Evolutionary conservation across 352 stramenopile genomes (phyloP).

Genomic region (Phytophthora lateralis): DNA sequence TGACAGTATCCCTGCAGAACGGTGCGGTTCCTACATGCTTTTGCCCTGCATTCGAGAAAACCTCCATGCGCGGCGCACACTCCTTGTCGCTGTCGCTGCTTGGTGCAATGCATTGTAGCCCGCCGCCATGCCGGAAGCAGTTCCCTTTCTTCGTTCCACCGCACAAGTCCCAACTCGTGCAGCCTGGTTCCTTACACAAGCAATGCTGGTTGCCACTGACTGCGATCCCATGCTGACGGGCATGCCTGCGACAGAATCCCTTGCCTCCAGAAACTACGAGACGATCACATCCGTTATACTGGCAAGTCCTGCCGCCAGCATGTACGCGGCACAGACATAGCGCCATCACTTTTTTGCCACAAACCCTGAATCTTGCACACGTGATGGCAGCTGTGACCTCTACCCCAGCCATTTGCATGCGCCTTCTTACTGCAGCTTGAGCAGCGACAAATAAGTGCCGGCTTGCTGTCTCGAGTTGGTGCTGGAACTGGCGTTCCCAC

Average conservation of each 20-base stretch:
- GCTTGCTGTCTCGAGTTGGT: neutral
- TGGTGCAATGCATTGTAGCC: constrained; percentile 1
- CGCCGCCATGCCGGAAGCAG: constrained; percentile 10
- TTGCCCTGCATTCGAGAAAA: neutral
- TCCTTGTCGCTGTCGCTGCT: neutral
- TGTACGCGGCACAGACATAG: constrained; percentile 5
- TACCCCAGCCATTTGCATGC: constrained; percentile 7
- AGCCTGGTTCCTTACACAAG: constrained; percentile 8
- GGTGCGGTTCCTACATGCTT: neutral
- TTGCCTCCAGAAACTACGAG: neutral
- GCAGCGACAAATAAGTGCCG: neutral
- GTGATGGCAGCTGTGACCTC: constrained; percentile 4
- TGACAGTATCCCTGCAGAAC: neutral
- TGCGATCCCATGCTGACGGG: neutral
- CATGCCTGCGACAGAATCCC: constrained; percentile 11
- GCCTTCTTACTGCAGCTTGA: constrained; percentile 2
- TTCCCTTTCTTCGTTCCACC: neutral
- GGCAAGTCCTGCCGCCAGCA: neutral
- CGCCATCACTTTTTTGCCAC: neutral
- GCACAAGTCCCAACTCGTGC: neutral
- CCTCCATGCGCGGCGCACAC: constrained; percentile 1
- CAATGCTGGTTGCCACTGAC: neutral
- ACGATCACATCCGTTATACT: constrained; percentile 2
- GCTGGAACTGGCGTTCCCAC: neutral
- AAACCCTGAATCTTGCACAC: constrained; percentile 11